phyloP scores from a whole-genome alignment of 2,329 filamentous ascomycete genomes.

The Anisogramma anomala region DNA sequence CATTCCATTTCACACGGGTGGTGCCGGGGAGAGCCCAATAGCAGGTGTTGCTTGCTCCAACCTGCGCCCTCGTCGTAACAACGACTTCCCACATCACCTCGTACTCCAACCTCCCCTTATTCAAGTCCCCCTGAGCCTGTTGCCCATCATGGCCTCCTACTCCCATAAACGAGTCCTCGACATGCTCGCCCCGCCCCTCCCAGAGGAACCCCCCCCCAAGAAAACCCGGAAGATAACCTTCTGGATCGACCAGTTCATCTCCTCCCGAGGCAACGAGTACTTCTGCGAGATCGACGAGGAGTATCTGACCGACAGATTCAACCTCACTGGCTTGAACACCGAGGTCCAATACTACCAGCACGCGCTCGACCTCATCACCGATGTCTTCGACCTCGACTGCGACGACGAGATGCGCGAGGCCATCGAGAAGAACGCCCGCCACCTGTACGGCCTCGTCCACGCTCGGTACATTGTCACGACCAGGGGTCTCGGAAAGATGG shows the following conservation, averaged over 20 bases:
- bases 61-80: background rate
- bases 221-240: constrained; percentile 7
- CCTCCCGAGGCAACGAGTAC: constrained; percentile 94
- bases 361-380: constrained; percentile 91
- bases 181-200: background rate
- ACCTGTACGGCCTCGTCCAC: constrained; percentile 92
- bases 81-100: background rate
- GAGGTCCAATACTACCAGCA: constrained; percentile 99
- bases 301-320: constrained; percentile 96
- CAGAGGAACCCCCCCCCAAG: no score
- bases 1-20: background rate
- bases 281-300: constrained; percentile 99
- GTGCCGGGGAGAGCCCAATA: background rate
- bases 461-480: constrained; percentile 96
- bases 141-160: background rate
- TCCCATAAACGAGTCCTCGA: background rate
- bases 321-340: constrained; percentile 89
- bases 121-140: background rate
- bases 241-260: constrained; percentile 69
- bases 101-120: background rate
- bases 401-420: constrained; percentile 97
- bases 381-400: constrained; percentile 97
- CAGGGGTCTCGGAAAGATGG: constrained; percentile 89
- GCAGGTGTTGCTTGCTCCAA: background rate
- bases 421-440: constrained; percentile 92